Base-by-base conservation (phyloP, 2,329 filamentous ascomycete genomes). In the Colletotrichum aenigma region DNA sequence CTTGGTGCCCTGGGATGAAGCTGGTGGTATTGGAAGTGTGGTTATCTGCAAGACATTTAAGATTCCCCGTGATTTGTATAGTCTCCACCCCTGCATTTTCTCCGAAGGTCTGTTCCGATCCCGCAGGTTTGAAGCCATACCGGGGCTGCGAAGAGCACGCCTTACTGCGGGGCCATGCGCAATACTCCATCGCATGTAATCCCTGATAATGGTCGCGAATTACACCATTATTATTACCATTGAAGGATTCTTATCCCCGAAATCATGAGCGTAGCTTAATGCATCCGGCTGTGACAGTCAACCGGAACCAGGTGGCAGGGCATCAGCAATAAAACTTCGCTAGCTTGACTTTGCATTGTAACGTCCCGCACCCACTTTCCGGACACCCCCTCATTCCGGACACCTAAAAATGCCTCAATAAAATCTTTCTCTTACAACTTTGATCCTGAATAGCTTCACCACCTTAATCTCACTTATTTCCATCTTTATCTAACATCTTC, bases 161-260 rank as follows among this genome's bases (percentile, higher is more conserved):
- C 77, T 76, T 78, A 75, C 28, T 68, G 77, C 71, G 74, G 77
- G 76, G 77, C 74, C 10, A 70, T 75, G 61, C 68, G 68, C 72
- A 66, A 61, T 28, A 21, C 21, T 26, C 5, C 21, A 62, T 28
- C 5, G 30, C 56, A 48, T 43, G 48, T 15, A 48, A 34, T 15
- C 30, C n/a, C 38, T 18, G 58, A 21, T 30, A 61, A 21, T 21
- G 43, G n/a, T 52, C 21, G 43, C 43, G n/a, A 52, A 21, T 52
- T 21, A 18, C n/a, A 13, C 18, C n/a, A 52, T 52, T 52, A 21
- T 18, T 12, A 13, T 21, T 52, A 21, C 6, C 10, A 13, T 21
- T 52, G n/a, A 13, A 52, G 43, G 10, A 21, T 52, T 52, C 43
- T 13, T 4, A 21, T 52, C 43, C n/a, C 43, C n/a, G 43, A 38